Evolutionary conservation across 768 basidiomycete genomes (phyloP).

Genomic region (Lactarius sanguifluus): DNA sequence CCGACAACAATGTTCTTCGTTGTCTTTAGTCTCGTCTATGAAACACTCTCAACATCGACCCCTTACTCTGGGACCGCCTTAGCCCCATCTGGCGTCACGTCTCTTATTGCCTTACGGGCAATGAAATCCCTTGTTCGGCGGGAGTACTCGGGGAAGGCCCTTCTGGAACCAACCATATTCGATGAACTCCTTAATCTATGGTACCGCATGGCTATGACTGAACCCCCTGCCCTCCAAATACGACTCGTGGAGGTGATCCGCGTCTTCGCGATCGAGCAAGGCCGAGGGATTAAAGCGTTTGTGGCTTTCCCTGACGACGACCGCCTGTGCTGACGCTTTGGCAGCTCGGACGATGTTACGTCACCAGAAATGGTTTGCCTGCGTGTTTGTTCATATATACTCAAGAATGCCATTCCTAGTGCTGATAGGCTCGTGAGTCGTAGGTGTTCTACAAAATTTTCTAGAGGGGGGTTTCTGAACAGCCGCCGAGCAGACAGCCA

Average conservation of each 20-base stretch:
- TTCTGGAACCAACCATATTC: conserved; percentile 80
- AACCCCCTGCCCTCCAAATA: conserved; percentile 66
- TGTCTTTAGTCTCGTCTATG: conserved; percentile 92
- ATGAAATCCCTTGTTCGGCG: conserved; percentile 78
- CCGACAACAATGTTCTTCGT: conserved; percentile 84
- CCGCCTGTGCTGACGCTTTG: conserved; percentile 12
- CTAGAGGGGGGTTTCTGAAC: conserved; percentile 1
- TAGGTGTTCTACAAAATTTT: conserved; percentile 34
- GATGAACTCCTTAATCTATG: conserved; percentile 87
- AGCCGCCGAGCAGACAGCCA: conserved; percentile 45
- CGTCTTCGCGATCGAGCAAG: conserved; percentile 42
- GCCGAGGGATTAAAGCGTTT: conserved; percentile 24
- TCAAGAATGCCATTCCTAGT: conserved; percentile 69
- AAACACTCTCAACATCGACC: conserved; percentile 70
- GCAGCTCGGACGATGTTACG: conserved; percentile 21
- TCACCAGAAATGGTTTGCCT: conserved; percentile 57
- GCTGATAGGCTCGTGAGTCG: conserved; percentile 53
- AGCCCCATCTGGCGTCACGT: conserved; percentile 42
- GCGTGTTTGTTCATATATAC: conserved; percentile 76
- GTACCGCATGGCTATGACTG: conserved; percentile 88
- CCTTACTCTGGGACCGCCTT: conserved; percentile 51
- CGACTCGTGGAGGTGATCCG: conserved; percentile 70
- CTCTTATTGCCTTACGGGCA: conserved; percentile 66
- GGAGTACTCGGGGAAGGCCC: conserved; percentile 76
- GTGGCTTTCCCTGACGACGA: conserved; percentile 1